phyloP scores from a whole-genome alignment of 805 yeast species.

The Wickerhamiella nectarea region DNA sequence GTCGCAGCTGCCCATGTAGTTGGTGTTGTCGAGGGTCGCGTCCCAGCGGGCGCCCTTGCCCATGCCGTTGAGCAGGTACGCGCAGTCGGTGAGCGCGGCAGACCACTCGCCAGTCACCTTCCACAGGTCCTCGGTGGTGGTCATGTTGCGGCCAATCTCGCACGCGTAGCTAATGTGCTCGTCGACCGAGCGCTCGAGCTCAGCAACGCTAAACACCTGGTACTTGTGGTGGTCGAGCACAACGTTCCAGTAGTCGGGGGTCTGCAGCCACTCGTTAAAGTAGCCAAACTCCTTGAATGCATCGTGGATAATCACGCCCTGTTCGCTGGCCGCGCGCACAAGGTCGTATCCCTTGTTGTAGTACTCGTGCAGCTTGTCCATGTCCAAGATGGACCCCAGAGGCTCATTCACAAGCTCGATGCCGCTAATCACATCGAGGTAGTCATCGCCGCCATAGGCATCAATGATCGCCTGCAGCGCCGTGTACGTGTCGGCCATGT shows the following conservation, averaged over 20 bases:
- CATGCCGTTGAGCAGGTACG: constrained; percentile 79
- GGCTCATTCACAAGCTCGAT: constrained; percentile 86
- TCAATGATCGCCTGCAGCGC: constrained; percentile 42
- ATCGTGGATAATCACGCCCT: constrained; percentile 62
- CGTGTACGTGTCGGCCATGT: constrained; percentile 39
- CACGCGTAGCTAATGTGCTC: constrained; percentile 47
- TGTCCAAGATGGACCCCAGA: constrained; percentile 52
- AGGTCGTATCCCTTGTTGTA: constrained; percentile 49
- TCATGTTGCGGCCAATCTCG: constrained; percentile 32
- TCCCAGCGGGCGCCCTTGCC: constrained; percentile 72
- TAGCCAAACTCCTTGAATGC: constrained; percentile 51
- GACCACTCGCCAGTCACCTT: constrained; percentile 77
- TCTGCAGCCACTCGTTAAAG: constrained; percentile 41
- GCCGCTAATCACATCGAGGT: constrained; percentile 63
- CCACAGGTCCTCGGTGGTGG: constrained; percentile 50
- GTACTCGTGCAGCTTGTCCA: constrained; percentile 44
- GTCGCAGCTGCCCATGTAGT: constrained; percentile 49
- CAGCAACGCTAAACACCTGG: constrained; percentile 61
- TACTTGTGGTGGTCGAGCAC: constrained; percentile 83
- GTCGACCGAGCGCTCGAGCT: constrained; percentile 45
- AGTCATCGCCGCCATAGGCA: constrained; percentile 50
- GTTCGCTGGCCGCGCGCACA: constrained; percentile 40
- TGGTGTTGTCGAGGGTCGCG: constrained; percentile 37
- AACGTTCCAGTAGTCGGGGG: constrained; percentile 44
- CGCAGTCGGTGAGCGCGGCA: constrained; percentile 86